A percentile compares a stretch with the other conserved stretches of the same genome.
phyloP scores from a whole-genome alignment of 1,284 basidiomycete species.

The Ustilago shanxiensis region DNA sequence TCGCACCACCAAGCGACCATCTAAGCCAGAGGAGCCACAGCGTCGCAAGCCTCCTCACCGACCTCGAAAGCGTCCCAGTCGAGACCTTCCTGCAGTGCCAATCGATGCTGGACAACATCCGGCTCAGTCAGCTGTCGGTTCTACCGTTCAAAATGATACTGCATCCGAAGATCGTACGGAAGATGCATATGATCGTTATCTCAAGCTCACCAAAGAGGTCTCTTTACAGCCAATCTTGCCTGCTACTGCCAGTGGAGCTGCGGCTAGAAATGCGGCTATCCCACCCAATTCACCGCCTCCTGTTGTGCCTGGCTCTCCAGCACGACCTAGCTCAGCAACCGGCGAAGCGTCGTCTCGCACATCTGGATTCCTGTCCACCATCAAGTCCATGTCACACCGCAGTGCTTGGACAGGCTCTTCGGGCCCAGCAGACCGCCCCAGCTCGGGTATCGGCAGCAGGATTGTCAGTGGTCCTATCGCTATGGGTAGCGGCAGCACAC shows the following conservation, averaged over 20 bases:
- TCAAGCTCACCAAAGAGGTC: constrained; percentile 72
- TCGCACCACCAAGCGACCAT: constrained; percentile 33
- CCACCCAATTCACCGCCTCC: constrained; percentile 26
- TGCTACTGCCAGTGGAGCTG: constrained; percentile 24
- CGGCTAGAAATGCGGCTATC: constrained; percentile 9
- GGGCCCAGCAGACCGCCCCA: constrained; percentile 2
- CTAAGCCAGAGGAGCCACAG: constrained; percentile 50
- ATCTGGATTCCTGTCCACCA: constrained; percentile 59
- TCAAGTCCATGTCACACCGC: constrained; percentile 59
- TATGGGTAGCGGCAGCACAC: constrained; percentile 15
- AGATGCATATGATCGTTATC: constrained; percentile 89
- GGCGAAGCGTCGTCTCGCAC: constrained; percentile 38
- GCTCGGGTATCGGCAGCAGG: constrained; percentile 18
- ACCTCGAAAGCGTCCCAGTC: constrained; percentile 35
- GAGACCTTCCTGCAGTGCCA: constrained; percentile 51
- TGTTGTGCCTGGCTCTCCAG: constrained; percentile 24
- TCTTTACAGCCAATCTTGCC: constrained; percentile 47
- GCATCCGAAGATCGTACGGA: constrained; percentile 74
- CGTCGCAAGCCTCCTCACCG: constrained; percentile 43
- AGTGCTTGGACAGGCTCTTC: constrained; percentile 29
- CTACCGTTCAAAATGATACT: neutral
- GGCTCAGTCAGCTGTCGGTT: constrained; percentile 1
- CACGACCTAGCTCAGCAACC: constrained; percentile 21
- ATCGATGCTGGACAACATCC: neutral
- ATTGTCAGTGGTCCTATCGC: constrained; percentile 48